A percentile compares a stretch with the other conserved stretches of the same genome.
Conservation (phyloP, 768 basidiomycete species). For the Pleurotus salmoneostramineus region DNA sequence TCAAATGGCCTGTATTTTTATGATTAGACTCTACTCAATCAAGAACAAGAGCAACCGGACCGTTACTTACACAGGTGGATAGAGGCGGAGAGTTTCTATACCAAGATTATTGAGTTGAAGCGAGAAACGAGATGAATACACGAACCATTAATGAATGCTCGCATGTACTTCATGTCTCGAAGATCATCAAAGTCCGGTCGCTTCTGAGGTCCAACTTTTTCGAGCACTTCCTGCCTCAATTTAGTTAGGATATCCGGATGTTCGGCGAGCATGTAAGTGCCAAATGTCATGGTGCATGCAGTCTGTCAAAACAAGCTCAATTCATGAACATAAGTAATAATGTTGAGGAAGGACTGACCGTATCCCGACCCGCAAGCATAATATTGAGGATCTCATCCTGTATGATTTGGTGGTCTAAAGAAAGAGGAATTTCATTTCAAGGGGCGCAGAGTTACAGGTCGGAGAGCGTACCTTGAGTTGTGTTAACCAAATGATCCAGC, state of each 20-base stretch:
- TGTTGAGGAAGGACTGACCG: conserved; percentile 23
- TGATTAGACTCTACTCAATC: not conserved
- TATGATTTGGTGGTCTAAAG: conserved; percentile 31
- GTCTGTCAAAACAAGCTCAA: conserved; percentile 14
- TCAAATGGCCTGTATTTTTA: not conserved
- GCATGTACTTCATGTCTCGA: conserved; percentile 57
- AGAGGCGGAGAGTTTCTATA: conserved; percentile 31
- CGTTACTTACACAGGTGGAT: conserved; percentile 24
- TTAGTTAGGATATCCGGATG: conserved; percentile 42
- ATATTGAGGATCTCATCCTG: conserved; percentile 51
- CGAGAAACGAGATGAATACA: not conserved
- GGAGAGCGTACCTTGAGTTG: conserved; percentile 31
- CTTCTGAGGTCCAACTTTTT: conserved; percentile 41
- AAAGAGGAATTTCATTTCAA: no score
- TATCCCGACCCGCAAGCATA: conserved; percentile 57
- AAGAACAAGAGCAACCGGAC: not conserved
- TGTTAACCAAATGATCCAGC: conserved; percentile 39
- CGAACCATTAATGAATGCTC: conserved; percentile 63
- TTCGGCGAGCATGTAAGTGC: conserved; percentile 43
- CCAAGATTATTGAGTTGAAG: not conserved
- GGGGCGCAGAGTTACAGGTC: no score
- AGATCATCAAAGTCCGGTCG: conserved; percentile 55
- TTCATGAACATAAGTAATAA: not conserved
- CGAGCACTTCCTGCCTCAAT: conserved; percentile 53
- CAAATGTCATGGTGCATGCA: conserved; percentile 38